These are phyloP conservation scores for Neurospora sublineolata DNA, from an alignment of 495 filamentous ascomycete species.

Conservation along the genomic window DNA sequence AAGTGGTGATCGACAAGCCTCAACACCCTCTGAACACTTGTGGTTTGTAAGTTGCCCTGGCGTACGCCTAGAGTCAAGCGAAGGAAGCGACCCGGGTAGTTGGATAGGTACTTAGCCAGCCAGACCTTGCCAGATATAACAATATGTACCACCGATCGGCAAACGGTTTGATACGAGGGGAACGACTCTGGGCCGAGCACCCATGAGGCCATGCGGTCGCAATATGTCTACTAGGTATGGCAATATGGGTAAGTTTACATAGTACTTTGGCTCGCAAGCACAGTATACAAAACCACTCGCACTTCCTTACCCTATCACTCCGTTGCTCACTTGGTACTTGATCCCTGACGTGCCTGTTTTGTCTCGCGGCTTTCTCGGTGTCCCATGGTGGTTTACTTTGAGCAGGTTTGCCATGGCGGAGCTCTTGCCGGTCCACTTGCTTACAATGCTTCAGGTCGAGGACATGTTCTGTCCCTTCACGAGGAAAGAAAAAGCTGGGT, in stretches of 20 bases:
- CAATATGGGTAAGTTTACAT: no score
- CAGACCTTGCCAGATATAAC: background rate
- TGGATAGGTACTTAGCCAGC: background rate
- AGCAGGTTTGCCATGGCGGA: background rate
- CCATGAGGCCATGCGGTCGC: background rate
- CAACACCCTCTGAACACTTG: background rate
- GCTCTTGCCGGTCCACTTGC: background rate
- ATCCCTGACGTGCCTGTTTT: background rate
- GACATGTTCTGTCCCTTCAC: background rate
- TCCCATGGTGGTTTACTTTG: background rate
- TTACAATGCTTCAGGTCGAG: background rate
- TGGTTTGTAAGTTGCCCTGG: background rate
- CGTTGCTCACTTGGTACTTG: background rate
- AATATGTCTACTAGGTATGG: background rate
- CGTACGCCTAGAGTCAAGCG: background rate
- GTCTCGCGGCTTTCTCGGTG: background rate
- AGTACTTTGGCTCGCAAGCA: no score
- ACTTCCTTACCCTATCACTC: background rate
- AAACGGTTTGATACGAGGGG: background rate
- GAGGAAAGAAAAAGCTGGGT: background rate
- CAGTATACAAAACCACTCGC: background rate
- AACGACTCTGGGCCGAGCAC: background rate
- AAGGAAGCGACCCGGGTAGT: background rate
- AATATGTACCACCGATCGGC: background rate
- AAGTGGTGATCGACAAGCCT: background rate